phyloP scores from a whole-genome alignment of 1,284 basidiomycete species.

The Leccinum solheimii region DNA sequence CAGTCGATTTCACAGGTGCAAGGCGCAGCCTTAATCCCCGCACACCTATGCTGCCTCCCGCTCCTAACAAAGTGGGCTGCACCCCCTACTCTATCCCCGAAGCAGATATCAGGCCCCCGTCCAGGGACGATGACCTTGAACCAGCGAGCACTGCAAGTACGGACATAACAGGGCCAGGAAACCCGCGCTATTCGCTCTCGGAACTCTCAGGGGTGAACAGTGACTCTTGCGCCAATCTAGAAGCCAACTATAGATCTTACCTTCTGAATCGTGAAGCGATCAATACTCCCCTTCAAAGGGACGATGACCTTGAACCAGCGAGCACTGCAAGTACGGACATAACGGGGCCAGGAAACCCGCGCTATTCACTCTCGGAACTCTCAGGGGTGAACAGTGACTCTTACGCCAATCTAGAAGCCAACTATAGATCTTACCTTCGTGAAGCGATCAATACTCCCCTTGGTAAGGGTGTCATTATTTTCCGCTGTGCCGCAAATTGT shows the following conservation, averaged over 20 bases:
- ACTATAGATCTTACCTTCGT: neutral
- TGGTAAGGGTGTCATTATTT: constrained; percentile 1
- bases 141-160: neutral
- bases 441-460: constrained; percentile 5
- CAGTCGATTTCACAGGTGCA: neutral
- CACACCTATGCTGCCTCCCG: no score
- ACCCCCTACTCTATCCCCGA: no score
- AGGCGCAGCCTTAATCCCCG: no score
- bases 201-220: neutral
- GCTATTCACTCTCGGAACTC: neutral
- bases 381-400: neutral
- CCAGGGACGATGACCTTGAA: neutral
- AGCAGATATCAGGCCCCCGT: neutral
- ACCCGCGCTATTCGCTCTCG: neutral
- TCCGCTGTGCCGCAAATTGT: neutral
- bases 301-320: neutral
- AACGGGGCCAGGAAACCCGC: constrained; percentile 2
- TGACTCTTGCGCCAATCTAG: neutral
- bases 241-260: neutral
- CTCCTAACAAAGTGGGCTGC: no score
- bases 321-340: neutral
- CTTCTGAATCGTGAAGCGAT: constrained; percentile 1
- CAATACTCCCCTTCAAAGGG: neutral
- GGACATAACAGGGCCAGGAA: neutral
- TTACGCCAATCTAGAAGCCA: neutral